Evolutionary conservation across 768 basidiomycete species (phyloP).

Genomic region (Pulveroboletus sp.): DNA sequence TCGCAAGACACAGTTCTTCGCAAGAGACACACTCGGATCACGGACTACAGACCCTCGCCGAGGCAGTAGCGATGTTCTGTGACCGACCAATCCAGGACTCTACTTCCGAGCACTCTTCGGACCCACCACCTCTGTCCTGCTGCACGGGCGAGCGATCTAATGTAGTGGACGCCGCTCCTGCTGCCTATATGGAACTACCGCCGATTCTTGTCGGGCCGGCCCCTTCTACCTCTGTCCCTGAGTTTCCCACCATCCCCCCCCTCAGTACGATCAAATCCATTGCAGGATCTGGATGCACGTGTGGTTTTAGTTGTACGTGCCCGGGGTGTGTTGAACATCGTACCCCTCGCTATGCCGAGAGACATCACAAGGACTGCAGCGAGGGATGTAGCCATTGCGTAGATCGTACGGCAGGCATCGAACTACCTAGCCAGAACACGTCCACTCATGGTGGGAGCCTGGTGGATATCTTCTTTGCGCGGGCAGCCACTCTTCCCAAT

Average conservation of each 20-base stretch:
- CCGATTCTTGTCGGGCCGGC: constrained; percentile 37
- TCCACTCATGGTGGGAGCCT: constrained; percentile 26
- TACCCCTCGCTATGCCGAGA: constrained; percentile 42
- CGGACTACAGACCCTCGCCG: constrained; percentile 34
- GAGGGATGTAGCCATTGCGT: constrained; percentile 61
- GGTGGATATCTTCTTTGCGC: constrained; percentile 62
- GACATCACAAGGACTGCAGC: constrained; percentile 34
- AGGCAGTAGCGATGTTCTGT: constrained; percentile 30
- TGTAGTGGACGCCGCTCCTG: background rate
- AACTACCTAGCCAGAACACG: constrained; percentile 33
- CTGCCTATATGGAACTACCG: constrained; percentile 41
- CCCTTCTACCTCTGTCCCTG: constrained; percentile 29
- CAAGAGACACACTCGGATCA: background rate
- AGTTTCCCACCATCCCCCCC: constrained; percentile 56
- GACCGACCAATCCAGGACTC: constrained; percentile 7
- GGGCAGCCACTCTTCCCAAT: constrained; percentile 63
- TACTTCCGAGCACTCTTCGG: constrained; percentile 1
- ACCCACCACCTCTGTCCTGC: constrained; percentile 19
- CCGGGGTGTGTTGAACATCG: constrained; percentile 72
- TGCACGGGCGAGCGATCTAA: constrained; percentile 4
- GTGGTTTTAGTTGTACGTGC: constrained; percentile 63
- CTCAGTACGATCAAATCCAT: constrained; percentile 54
- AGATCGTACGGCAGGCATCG: constrained; percentile 45
- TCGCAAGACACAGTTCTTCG: constrained; percentile 3
- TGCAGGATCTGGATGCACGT: constrained; percentile 68